Base-by-base conservation (phyloP, 2,329 filamentous ascomycete genomes). In the Penicillium psychrosexuale region DNA sequence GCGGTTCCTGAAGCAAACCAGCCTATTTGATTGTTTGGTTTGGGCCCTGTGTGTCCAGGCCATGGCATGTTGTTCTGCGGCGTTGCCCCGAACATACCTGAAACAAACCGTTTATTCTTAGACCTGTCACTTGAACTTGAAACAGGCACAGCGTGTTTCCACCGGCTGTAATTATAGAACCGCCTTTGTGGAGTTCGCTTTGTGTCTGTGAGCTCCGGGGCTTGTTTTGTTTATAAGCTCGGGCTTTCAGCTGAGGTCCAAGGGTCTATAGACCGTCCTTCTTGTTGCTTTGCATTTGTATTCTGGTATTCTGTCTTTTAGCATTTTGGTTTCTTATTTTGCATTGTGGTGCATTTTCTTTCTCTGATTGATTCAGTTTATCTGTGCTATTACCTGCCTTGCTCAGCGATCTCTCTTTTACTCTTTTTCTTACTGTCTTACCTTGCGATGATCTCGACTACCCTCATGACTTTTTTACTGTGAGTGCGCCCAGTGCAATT, bases 401-500 rank as follows among this genome's bases (percentile, higher is more conserved):
- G 28, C 43, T 54, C 12, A 19, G 50, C 30, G 53, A 48, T 17
- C 24, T 56, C 45, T 51, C 33, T 37, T 60, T 17, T 44, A 33
- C 58, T 46, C 31, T 43, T 53, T 5, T 45, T 34, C 30, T 55
- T 55, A 12, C 51, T 55, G 38, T 28, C 36, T 52, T 37, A 17
- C 2, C 12, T 59, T 61, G 57, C 51, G 37, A 72, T 71, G 70
- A 60, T 63, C 45, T 71, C 69, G 22, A 72, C 68, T 43, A 72
- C 70, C 43, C 61, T 72, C 47, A 72, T 72, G 67, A 72, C 70
- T 45, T 72, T 72, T 40, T 49, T 72, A 44, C 60, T 72, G 70
- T 72, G 58, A 69, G 69, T 66, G 19, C 27, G 4, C 9, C 9
- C 7, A n/a, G 8, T 31, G 8, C 8, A 24, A 28, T 12, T 36